A percentile compares a stretch with the other conserved stretches of the same genome.
These are phyloP conservation scores for Tubosaeta sp. DNA, from an alignment of 768 basidiomycete species.

Conservation along the genomic window DNA sequence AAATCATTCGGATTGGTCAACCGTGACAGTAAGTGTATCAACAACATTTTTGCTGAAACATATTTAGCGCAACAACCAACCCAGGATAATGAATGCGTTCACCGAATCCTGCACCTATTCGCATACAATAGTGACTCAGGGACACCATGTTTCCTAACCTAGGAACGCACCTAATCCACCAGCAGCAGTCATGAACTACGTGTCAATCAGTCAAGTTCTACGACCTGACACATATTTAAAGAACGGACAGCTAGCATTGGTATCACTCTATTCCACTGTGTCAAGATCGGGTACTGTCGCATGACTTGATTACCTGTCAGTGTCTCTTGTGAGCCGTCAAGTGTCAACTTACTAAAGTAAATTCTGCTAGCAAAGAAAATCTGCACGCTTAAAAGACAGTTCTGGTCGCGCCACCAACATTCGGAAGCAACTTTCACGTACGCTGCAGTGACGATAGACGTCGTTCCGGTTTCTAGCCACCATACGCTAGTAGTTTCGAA, in stretches of 20 bases:
- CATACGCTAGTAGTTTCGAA: neutral
- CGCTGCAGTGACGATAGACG: neutral
- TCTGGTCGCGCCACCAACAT: neutral
- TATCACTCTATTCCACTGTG: neutral
- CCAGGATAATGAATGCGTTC: neutral
- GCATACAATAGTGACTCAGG: neutral
- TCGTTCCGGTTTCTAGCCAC: constrained; percentile 2
- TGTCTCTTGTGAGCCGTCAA: neutral
- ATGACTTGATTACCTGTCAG: neutral
- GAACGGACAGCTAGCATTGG: constrained; percentile 6
- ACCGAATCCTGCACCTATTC: constrained; percentile 8
- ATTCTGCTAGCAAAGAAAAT: constrained; percentile 7
- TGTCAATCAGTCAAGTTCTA: neutral
- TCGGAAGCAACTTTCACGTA: neutral
- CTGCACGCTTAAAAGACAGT: constrained; percentile 4
- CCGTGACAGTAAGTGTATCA: neutral
- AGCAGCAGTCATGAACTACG: constrained; percentile 1
- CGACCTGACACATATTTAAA: neutral
- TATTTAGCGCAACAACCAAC: neutral
- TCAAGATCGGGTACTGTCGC: constrained; percentile 5
- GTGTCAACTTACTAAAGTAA: constrained; percentile 3
- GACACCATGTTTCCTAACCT: neutral
- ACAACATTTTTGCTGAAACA: neutral
- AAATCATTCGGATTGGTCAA: neutral
- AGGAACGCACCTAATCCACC: constrained; percentile 3